Conservation (phyloP, 192 early-diverging fungal genomes). For the Coemansia sp. region DNA sequence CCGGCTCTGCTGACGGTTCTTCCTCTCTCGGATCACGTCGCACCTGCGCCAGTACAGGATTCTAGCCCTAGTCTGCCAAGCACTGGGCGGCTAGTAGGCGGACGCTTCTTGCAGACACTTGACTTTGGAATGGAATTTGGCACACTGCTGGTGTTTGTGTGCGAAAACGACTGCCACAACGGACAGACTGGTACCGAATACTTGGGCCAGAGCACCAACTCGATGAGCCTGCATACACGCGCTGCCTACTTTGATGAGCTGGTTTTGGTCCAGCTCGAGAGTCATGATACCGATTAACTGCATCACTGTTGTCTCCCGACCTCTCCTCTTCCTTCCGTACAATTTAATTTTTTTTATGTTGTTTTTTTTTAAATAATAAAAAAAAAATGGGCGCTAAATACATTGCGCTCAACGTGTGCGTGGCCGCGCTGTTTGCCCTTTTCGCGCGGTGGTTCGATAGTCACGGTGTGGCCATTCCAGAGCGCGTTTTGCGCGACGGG, state of each 20-base stretch:
- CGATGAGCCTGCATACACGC: conserved; percentile 18
- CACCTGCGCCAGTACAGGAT: background rate
- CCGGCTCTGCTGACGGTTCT: conserved; percentile 77
- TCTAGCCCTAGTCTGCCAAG: background rate
- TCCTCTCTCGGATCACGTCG: conserved; percentile 60
- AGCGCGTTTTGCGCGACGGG: conserved; percentile 12
- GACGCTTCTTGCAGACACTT: conserved; percentile 46
- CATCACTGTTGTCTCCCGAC: background rate
- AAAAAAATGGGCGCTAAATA: conserved; percentile 6
- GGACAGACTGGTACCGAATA: conserved; percentile 34
- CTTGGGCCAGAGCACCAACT: conserved; percentile 18
- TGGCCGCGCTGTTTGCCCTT: conserved; percentile 36
- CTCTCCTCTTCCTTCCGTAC: background rate
- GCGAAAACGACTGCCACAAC: conserved; percentile 76
- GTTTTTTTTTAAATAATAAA: too few species aligned
- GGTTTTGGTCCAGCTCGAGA: conserved; percentile 48
- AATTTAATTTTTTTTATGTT: conserved; percentile 8
- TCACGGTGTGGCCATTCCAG: background rate
- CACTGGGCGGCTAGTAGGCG: conserved; percentile 21
- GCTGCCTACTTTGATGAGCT: conserved; percentile 46
- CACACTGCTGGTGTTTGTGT: conserved; percentile 81
- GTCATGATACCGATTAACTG: conserved; percentile 14
- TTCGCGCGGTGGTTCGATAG: conserved; percentile 4
- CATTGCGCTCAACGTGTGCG: conserved; percentile 21
- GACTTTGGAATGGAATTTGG: conserved; percentile 90